Evolutionary conservation across 1,284 basidiomycete genomes (phyloP), one percentile per base, ranked within the genome.

Genomic region (Tilletia walkeri): DNA sequence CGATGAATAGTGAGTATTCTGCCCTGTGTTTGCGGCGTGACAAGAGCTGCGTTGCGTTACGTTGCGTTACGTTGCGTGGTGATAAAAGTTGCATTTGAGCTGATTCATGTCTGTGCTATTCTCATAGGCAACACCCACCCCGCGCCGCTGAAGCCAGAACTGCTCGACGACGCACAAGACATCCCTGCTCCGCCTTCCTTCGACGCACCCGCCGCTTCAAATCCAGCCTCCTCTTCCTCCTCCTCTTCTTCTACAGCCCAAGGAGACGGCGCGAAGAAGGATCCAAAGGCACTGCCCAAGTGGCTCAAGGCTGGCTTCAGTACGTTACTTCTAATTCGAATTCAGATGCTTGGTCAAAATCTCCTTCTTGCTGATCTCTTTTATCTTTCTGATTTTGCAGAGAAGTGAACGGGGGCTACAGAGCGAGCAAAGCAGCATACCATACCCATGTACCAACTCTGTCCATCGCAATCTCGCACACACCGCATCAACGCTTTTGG

Each of bases 1-100:
- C 83, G 6, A 83, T 93, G 65, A 93, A 94, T 78, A 86, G 92
- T 74, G 66, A 36, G 73, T 53, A 4, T n/a, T 53, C 50, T 16
- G 4, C 50, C 50, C 6, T 53, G 4, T 56, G 20, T 30, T 70
- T 0, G 20, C 14, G 41, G 39, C 49, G n/a, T 16, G 38, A 18
- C 6, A 53, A 53, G n/a, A n/a, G n/a, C n/a, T n/a, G n/a, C n/a
- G n/a, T n/a, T n/a, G n/a, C n/a, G n/a, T n/a, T n/a, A n/a, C n/a
- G n/a, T n/a, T n/a, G n/a, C n/a, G n/a, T n/a, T n/a, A n/a, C n/a
- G n/a, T n/a, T n/a, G n/a, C n/a, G n/a, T n/a, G n/a, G n/a, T n/a
- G n/a, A n/a, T n/a, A n/a, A n/a, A n/a, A n/a, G 20, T 6, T 4
- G 16, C 18, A 7, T 30, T 30, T 18, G 53, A 54, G 20, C 53